A percentile compares a stretch with the other conserved stretches of the same genome.
Evolutionary conservation across 495 filamentous ascomycete species (phyloP).

Genomic region (Aspergillus biplanus): DNA sequence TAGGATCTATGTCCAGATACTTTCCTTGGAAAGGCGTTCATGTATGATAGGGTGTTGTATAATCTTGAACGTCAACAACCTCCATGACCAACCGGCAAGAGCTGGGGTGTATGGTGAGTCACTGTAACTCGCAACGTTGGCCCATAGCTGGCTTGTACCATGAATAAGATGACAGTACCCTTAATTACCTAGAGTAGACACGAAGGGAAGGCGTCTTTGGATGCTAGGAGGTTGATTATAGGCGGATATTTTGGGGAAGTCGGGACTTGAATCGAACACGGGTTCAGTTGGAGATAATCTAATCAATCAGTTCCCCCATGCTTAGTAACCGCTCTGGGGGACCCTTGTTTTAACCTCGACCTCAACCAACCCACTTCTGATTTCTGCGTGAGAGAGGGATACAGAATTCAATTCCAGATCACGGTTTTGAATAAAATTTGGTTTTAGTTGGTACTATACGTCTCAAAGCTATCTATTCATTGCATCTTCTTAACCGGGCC

Average conservation of each 20-base stretch:
- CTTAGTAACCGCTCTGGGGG: neutral
- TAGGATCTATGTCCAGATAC: constrained; percentile 7
- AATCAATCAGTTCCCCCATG: constrained; percentile 26
- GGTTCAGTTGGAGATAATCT: constrained; percentile 27
- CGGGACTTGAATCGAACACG: constrained; percentile 24
- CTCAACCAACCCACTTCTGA: too few species aligned
- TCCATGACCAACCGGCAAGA: constrained; percentile 23
- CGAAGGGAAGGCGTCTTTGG: neutral
- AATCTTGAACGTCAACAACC: constrained; percentile 5
- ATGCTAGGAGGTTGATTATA: neutral
- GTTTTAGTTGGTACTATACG: too few species aligned
- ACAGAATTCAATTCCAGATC: too few species aligned
- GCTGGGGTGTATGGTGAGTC: neutral
- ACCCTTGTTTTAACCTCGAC: neutral
- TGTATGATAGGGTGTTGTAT: constrained; percentile 10
- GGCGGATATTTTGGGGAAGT: neutral
- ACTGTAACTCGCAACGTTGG: neutral
- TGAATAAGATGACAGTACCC: neutral
- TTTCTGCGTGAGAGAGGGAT: too few species aligned
- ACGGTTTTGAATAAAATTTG: too few species aligned
- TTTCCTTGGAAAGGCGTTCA: constrained; percentile 9
- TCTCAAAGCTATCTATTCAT: too few species aligned
- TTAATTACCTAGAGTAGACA: neutral
- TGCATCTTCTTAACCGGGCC: too few species aligned
- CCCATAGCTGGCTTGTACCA: neutral